Evolutionary conservation across 2,329 filamentous ascomycete genomes (phyloP).

Genomic region (Knufia petricola): DNA sequence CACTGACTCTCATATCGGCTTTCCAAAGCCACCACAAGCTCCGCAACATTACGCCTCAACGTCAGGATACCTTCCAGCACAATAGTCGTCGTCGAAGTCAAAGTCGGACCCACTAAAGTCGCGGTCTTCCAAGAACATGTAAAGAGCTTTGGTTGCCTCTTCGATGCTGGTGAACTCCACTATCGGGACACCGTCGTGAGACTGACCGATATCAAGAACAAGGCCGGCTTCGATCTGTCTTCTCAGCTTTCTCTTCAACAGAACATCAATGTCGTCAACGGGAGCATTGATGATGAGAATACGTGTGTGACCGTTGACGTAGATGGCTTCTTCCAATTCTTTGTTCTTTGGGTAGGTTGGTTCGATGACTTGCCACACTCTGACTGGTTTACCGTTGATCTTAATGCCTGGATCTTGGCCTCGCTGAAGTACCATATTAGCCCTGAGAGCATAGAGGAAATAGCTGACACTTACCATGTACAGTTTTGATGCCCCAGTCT

Average conservation of each 20-base stretch:
- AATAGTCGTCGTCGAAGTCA: slow-evolving; percentile 13
- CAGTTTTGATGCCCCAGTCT: slow-evolving; percentile 15
- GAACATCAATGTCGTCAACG: slow-evolving; percentile 9
- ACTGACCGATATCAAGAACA: slow-evolving; percentile 16
- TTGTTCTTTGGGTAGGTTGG: slow-evolving; percentile 20
- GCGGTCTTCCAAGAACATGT: slow-evolving; percentile 3
- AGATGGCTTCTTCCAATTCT: slow-evolving; percentile 17
- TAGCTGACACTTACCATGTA: slow-evolving; percentile 4
- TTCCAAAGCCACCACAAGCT: too few species aligned
- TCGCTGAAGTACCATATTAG: slow-evolving; percentile 2
- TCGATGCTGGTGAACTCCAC: slow-evolving; percentile 21
- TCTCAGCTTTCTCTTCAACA: slow-evolving; percentile 4
- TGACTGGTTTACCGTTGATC: slow-evolving; percentile 14
- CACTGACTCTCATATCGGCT: too few species aligned
- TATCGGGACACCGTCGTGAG: slow-evolving; percentile 13
- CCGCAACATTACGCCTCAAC: neutral
- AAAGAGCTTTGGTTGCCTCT: slow-evolving; percentile 14
- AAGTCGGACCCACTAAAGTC: slow-evolving; percentile 9
- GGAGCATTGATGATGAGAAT: slow-evolving; percentile 14
- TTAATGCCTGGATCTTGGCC: slow-evolving; percentile 15
- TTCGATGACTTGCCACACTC: slow-evolving; percentile 19
- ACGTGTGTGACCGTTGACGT: slow-evolving; percentile 12
- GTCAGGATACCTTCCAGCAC: slow-evolving; percentile 5
- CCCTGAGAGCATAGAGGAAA: neutral
- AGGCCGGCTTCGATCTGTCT: slow-evolving; percentile 6